A percentile compares a stretch with the other conserved stretches of the same genome.
phyloP scores from a whole-genome alignment of 2,329 filamentous ascomycete species.

The Cucurbitaria berberidis region DNA sequence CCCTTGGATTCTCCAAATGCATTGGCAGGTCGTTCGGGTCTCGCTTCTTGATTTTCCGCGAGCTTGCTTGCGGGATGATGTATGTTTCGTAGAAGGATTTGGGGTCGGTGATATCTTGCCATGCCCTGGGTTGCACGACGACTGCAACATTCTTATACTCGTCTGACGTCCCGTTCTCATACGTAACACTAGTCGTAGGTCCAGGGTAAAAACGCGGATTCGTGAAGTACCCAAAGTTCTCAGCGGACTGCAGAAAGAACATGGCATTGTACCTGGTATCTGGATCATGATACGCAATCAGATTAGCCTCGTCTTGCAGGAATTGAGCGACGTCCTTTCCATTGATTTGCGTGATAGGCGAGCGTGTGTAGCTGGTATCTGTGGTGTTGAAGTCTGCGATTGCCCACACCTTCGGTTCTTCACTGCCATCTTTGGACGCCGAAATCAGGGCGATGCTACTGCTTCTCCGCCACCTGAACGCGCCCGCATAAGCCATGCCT shows the following conservation, averaged over 20 bases:
- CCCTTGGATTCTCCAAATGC: conserved; percentile 37
- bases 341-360: conserved; percentile 48
- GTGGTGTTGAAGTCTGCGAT: conserved; percentile 42
- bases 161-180: conserved; percentile 45
- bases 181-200: conserved; percentile 36
- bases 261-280: conserved; percentile 51
- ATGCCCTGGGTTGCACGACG: conserved; percentile 28
- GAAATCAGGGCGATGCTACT: conserved; percentile 39
- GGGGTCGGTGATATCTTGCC: conserved; percentile 44
- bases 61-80: conserved; percentile 18
- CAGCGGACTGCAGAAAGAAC: conserved; percentile 45
- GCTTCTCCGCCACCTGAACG: conserved; percentile 44
- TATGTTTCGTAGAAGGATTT: conserved; percentile 51
- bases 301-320: conserved; percentile 39
- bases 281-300: conserved; percentile 48
- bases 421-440: conserved; percentile 38
- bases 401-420: conserved; percentile 40
- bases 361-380: conserved; percentile 30
- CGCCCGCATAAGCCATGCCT: conserved; percentile 44
- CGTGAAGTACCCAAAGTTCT: conserved; percentile 38
- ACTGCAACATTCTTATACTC: conserved; percentile 41
- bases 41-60: conserved; percentile 31
- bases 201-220: conserved; percentile 45
- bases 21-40: conserved; percentile 31
- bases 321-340: conserved; percentile 45